Evolutionary conservation across 768 basidiomycete species (phyloP).

Genomic region (Leccinum disarticulatum): DNA sequence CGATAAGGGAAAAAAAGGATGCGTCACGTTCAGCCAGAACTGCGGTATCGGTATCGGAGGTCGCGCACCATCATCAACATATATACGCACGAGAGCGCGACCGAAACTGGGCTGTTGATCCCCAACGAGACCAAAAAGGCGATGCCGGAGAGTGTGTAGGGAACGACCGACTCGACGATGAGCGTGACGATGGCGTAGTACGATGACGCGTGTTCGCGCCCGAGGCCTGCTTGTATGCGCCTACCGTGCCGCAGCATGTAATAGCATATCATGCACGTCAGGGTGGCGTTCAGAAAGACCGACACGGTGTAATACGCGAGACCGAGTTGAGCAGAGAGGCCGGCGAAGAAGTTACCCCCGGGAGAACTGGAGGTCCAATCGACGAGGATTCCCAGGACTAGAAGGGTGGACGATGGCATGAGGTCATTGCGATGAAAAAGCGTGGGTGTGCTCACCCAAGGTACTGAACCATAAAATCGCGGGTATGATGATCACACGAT

Average conservation of each 20-base stretch:
- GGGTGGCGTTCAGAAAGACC: slow-evolving; percentile 14
- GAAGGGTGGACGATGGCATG: neutral
- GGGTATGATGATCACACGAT: slow-evolving; percentile 14
- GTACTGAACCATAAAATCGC: slow-evolving; percentile 23
- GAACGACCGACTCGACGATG: slow-evolving; percentile 26
- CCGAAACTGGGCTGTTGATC: slow-evolving; percentile 12
- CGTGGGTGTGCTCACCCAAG: slow-evolving; percentile 15
- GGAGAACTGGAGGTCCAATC: slow-evolving; percentile 15
- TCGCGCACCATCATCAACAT: slow-evolving; percentile 22
- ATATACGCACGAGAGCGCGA: slow-evolving; percentile 14
- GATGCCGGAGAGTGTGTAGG: slow-evolving; percentile 25
- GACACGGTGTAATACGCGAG: slow-evolving; percentile 20
- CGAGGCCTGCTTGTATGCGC: slow-evolving; percentile 10
- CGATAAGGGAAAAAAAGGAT: neutral
- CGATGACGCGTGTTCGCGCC: slow-evolving; percentile 13
- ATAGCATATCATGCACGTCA: slow-evolving; percentile 27
- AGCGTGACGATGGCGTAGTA: slow-evolving; percentile 17
- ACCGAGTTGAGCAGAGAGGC: slow-evolving; percentile 9
- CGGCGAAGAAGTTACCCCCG: slow-evolving; percentile 17
- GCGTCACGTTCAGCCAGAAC: neutral
- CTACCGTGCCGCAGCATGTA: slow-evolving; percentile 13
- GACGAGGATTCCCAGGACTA: slow-evolving; percentile 20
- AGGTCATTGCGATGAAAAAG: neutral
- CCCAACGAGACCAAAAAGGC: slow-evolving; percentile 24
- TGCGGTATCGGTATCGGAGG: too few species aligned